A percentile compares a stretch with the other conserved stretches of the same genome.
phyloP scores from a whole-genome alignment of 805 yeast species.

The Teunomyces lycoperdinae region DNA sequence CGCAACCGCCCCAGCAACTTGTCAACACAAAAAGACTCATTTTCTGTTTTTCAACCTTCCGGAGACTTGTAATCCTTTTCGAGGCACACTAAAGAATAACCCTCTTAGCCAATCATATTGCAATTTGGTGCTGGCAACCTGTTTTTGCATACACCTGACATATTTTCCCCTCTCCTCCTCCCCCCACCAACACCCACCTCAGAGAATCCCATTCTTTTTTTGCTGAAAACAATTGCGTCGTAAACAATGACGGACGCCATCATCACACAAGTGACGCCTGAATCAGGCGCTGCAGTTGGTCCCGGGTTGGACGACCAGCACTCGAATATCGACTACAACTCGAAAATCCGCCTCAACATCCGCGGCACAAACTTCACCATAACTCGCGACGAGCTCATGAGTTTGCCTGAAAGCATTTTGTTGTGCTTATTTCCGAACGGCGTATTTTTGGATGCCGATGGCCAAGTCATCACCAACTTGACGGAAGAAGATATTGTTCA shows the following conservation, averaged over 20 bases:
- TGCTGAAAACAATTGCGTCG: too few relatives aligned
- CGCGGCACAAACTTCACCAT: slow-evolving; percentile 74
- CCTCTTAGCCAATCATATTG: slow-evolving; percentile 4
- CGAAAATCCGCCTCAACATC: slow-evolving; percentile 72
- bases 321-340: slow-evolving; percentile 51
- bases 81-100: not conserved
- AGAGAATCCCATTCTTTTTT: too few relatives aligned
- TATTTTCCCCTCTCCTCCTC: not conserved
- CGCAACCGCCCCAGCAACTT: slow-evolving; percentile 1
- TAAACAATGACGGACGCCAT: slow-evolving; percentile 44
- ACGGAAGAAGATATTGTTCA: slow-evolving; percentile 77
- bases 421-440: slow-evolving; percentile 89
- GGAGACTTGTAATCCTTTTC: not conserved
- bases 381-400: slow-evolving; percentile 85
- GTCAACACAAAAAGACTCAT: not conserved
- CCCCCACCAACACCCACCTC: too few relatives aligned
- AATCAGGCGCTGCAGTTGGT: slow-evolving; percentile 28
- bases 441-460: slow-evolving; percentile 73
- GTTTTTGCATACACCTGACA: not conserved
- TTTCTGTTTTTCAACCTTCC: slow-evolving; percentile 13
- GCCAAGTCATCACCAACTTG: slow-evolving; percentile 73
- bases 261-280: slow-evolving; percentile 69
- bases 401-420: slow-evolving; percentile 85
- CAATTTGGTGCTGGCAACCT: slow-evolving; percentile 3
- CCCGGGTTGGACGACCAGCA: slow-evolving; percentile 19